phyloP scores from a whole-genome alignment of 495 filamentous ascomycete genomes.

The Penicillium bovifimosum region DNA sequence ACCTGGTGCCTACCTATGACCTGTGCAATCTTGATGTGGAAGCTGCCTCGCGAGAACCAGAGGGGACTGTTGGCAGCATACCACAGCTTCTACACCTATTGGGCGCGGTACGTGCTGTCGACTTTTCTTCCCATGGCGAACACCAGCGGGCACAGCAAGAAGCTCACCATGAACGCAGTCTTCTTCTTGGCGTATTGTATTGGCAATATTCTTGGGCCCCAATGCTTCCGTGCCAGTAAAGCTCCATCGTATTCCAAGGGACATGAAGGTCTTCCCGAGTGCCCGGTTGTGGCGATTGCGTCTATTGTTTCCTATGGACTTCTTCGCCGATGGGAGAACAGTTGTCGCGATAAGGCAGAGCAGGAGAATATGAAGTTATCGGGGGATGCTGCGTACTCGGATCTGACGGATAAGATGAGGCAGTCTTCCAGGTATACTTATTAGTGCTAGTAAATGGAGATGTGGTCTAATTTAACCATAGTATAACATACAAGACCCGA shows the following conservation, averaged over 20 bases:
- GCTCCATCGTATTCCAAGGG: conserved; percentile 41
- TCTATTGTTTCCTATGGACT: conserved; percentile 18
- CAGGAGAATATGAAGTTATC: not conserved
- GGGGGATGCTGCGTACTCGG: conserved; percentile 17
- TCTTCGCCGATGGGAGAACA: conserved; percentile 20
- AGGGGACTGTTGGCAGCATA: conserved; percentile 27
- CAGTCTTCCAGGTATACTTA: too few relatives aligned
- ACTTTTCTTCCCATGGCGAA: conserved; percentile 38
- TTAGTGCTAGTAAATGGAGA: too few relatives aligned
- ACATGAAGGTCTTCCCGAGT: conserved; percentile 26
- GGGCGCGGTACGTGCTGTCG: conserved; percentile 33
- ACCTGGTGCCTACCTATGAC: too few relatives aligned
- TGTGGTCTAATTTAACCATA: too few relatives aligned
- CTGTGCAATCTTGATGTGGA: too few relatives aligned
- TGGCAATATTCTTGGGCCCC: conserved; percentile 55
- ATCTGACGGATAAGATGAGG: conserved; percentile 33
- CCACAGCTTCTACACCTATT: conserved; percentile 30
- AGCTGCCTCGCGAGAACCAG: too few relatives aligned
- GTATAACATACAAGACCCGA: too few relatives aligned
- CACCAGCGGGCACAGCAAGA: conserved; percentile 34
- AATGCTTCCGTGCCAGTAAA: conserved; percentile 52
- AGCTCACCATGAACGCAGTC: conserved; percentile 23
- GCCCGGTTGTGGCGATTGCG: conserved; percentile 19
- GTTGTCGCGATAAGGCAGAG: conserved; percentile 9
- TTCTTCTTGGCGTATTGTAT: conserved; percentile 28